Conservation (phyloP, 805 yeast genomes). For the Vanderwaltozyma tropicalis region DNA sequence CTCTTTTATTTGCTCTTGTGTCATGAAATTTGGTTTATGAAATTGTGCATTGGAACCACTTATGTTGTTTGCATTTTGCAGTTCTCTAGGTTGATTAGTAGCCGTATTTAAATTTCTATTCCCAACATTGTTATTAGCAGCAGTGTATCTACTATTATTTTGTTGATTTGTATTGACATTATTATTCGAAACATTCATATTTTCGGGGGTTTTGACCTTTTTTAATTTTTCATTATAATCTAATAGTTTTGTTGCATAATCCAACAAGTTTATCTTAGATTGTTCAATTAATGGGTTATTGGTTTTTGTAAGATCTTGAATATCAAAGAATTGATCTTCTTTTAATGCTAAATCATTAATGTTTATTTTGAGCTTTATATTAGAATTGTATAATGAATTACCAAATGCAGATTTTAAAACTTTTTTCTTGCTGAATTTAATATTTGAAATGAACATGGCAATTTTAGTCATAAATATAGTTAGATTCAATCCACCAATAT, state of each 20-base stretch:
- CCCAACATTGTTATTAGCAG: background rate
- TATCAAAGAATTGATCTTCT: constrained; percentile 13
- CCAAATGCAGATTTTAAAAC: constrained; percentile 5
- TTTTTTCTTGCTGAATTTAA: constrained; percentile 15
- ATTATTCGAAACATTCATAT: background rate
- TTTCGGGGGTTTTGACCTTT: background rate
- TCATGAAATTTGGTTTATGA: constrained; percentile 12
- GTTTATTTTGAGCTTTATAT: constrained; percentile 3
- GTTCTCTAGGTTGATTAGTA: background rate
- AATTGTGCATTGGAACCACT: background rate
- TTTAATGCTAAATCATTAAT: constrained; percentile 12
- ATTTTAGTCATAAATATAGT: constrained; percentile 11
- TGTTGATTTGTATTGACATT: no score
- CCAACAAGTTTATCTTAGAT: constrained; percentile 6
- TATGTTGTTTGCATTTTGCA: background rate
- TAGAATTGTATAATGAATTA: constrained; percentile 2
- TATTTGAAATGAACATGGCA: constrained; percentile 6
- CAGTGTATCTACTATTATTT: background rate
- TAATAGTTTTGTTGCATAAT: constrained; percentile 6
- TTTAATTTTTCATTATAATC: constrained; percentile 7
- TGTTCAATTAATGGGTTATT: constrained; percentile 13
- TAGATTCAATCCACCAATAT: constrained; percentile 4
- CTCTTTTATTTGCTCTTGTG: constrained; percentile 23
- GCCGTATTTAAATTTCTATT: background rate
- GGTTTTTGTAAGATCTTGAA: constrained; percentile 2